Percentiles rank a stretch among this genome's conserved stretches.
phyloP scores from a whole-genome alignment of 2,329 filamentous ascomycete species.

The Davidsoniella eucalypti region DNA sequence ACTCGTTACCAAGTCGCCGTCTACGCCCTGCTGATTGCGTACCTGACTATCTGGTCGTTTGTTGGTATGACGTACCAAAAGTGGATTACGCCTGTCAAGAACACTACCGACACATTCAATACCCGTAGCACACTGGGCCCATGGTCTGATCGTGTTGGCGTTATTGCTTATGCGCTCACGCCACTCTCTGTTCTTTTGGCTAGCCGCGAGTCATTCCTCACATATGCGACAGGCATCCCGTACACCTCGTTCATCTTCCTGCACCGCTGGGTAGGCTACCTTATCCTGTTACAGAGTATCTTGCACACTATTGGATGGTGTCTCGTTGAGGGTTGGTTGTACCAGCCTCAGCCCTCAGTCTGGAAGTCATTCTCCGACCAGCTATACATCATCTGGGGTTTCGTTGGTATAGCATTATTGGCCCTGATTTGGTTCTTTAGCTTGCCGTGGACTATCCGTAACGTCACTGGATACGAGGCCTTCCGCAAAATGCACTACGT shows the following conservation, averaged over 20 bases:
- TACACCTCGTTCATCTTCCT: conserved; percentile 67
- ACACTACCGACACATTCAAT: conserved; percentile 37
- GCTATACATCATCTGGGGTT: conserved; percentile 56
- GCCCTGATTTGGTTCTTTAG: conserved; percentile 44
- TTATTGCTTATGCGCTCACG: conserved; percentile 57
- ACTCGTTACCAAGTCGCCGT: conserved; percentile 52
- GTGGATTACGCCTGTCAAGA: conserved; percentile 54
- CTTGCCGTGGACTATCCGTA: conserved; percentile 36
- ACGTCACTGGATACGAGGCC: conserved; percentile 55
- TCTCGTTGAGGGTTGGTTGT: conserved; percentile 47
- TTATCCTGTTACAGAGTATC: conserved; percentile 51
- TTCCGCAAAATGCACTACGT: conserved; percentile 62
- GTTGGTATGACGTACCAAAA: conserved; percentile 50
- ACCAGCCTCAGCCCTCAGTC: conserved; percentile 51
- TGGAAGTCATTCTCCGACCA: conserved; percentile 42
- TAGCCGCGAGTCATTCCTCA: conserved; percentile 54
- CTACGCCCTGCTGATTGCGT: conserved; percentile 38
- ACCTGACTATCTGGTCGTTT: conserved; percentile 53
- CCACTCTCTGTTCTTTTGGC: conserved; percentile 51
- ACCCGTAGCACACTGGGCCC: conserved; percentile 49
- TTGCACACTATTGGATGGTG: conserved; percentile 59
- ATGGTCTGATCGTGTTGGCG: conserved; percentile 52
- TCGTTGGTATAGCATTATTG: conserved; percentile 50
- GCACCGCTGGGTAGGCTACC: conserved; percentile 58
- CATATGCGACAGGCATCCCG: conserved; percentile 52